Conservation (phyloP, 768 basidiomycete genomes). For the Serendipita sp. region DNA sequence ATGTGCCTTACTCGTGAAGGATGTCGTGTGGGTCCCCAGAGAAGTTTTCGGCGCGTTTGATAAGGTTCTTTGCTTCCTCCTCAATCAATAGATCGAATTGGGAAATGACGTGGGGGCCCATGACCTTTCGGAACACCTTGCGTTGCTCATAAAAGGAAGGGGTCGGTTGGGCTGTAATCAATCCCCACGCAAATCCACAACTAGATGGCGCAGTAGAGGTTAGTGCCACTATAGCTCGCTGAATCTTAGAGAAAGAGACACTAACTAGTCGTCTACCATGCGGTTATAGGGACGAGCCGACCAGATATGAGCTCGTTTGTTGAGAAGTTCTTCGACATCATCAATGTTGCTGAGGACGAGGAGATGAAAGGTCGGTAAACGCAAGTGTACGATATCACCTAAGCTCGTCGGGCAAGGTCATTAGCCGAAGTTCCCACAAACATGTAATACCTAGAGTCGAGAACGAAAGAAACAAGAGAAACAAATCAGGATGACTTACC, state of each 20-base stretch:
- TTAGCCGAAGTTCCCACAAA: too few relatives aligned
- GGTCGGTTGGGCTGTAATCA: neutral
- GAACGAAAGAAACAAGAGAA: neutral
- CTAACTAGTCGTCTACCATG: conserved; percentile 8
- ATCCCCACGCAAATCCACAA: neutral
- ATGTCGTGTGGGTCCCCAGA: neutral
- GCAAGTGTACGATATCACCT: conserved; percentile 4
- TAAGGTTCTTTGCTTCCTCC: neutral
- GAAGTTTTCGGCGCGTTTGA: neutral
- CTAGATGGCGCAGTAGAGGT: neutral
- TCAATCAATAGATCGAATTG: neutral
- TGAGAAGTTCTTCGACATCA: conserved; percentile 4
- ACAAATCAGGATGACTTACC: neutral
- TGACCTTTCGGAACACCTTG: neutral
- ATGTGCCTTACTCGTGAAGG: neutral
- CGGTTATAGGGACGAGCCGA: conserved; percentile 9
- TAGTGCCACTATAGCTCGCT: neutral
- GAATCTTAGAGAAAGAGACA: too few relatives aligned
- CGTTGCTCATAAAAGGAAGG: neutral
- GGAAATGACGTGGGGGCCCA: neutral
- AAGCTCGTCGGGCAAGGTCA: neutral
- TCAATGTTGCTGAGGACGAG: conserved; percentile 5
- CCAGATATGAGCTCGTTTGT: conserved; percentile 9
- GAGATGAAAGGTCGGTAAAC: neutral
- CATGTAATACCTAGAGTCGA: too few relatives aligned